Conservation (phyloP, 495 filamentous ascomycete genomes). For the Penicillium dipodomyicola region DNA sequence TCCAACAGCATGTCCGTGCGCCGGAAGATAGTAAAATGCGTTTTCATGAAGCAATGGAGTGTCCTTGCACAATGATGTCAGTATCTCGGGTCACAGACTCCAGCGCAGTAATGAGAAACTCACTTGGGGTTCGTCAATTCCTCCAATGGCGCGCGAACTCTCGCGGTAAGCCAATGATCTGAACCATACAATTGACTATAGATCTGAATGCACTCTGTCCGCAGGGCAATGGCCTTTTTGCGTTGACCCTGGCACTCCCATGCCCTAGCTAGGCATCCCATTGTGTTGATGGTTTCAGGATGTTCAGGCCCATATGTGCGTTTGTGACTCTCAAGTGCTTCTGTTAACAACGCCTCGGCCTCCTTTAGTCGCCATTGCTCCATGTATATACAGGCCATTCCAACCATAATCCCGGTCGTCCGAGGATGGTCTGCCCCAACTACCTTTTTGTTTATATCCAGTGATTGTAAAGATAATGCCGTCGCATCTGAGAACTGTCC, state of each 20-base stretch:
- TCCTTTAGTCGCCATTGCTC: conserved; percentile 12
- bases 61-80: neutral
- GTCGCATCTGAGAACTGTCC: conserved; percentile 12
- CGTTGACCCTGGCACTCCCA: neutral
- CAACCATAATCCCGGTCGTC: conserved; percentile 9
- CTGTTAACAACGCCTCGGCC: conserved; percentile 1
- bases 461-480: conserved; percentile 1
- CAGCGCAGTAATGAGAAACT: neutral
- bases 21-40: neutral
- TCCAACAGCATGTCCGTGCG: neutral
- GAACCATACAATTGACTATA: neutral
- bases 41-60: neutral
- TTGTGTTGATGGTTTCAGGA: neutral
- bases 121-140: conserved; percentile 1
- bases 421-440: conserved; percentile 12
- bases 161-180: neutral
- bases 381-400: neutral
- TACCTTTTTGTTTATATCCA: conserved; percentile 3
- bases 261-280: neutral
- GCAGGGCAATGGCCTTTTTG: neutral
- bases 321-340: neutral
- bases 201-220: neutral
- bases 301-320: conserved; percentile 10
- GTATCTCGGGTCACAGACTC: neutral
- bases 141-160: neutral